phyloP scores from a whole-genome alignment of 305 asterid genomes.

The Withania somnifera region DNA sequence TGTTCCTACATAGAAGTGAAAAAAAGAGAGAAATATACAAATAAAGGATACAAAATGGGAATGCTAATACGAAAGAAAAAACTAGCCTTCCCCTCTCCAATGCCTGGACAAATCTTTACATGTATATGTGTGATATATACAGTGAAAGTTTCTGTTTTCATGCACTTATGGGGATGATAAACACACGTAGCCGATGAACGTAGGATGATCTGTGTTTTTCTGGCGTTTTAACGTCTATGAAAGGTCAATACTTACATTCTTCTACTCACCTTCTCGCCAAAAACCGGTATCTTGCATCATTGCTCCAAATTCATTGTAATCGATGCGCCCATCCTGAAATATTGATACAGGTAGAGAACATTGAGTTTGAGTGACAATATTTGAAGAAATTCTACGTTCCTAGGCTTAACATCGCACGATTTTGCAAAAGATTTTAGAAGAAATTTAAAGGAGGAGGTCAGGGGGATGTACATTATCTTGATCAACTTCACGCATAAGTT shows the following conservation, averaged over 20 bases:
- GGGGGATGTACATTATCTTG: slow-evolving; percentile 46
- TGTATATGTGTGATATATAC: background rate
- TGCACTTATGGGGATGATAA: background rate
- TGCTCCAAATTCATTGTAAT: slow-evolving; percentile 6
- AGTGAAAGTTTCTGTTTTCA: background rate
- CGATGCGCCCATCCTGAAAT: slow-evolving; percentile 7
- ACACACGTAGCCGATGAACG: background rate
- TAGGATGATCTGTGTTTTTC: background rate
- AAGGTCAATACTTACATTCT: background rate
- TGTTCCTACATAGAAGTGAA: background rate
- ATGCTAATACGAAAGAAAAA: background rate
- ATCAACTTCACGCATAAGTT: slow-evolving; percentile 69
- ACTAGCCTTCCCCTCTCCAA: background rate
- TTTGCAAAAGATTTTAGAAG: background rate
- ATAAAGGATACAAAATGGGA: background rate
- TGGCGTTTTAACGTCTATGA: background rate
- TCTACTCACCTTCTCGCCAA: background rate
- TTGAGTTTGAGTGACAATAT: background rate
- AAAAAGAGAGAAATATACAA: background rate
- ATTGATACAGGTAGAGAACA: no score
- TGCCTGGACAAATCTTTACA: background rate
- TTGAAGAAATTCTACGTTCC: background rate
- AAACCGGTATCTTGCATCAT: slow-evolving; percentile 12
- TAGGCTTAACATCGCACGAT: background rate
- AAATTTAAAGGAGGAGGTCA: background rate